Evolutionary conservation across 2,329 filamentous ascomycete genomes (phyloP).

Genomic region (Ascocoryne sarcoides): DNA sequence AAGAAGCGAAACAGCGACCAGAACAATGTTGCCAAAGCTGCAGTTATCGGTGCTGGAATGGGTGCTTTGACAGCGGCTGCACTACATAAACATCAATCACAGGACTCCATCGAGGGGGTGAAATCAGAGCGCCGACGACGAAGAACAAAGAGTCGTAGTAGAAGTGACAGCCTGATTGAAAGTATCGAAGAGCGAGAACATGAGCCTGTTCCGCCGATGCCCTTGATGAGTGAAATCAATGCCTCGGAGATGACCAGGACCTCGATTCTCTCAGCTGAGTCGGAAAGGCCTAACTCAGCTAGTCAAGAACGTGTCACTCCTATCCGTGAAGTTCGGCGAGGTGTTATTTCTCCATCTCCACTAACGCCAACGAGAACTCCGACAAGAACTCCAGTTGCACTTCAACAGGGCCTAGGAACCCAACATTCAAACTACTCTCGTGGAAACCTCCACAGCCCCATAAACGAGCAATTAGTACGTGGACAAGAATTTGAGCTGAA

Average conservation of each 20-base stretch:
- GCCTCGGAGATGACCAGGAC: conserved; percentile 81
- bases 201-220: conserved; percentile 67
- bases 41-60: conserved; percentile 32
- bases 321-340: conserved; percentile 54
- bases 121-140: conserved; percentile 32
- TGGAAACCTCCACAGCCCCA: conserved; percentile 38
- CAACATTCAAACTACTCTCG: conserved; percentile 44
- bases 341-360: conserved; percentile 50
- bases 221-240: conserved; percentile 76
- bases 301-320: conserved; percentile 49
- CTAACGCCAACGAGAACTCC: conserved; percentile 57
- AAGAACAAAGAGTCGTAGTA: conserved; percentile 38
- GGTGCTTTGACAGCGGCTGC: conserved; percentile 53
- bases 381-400: conserved; percentile 47
- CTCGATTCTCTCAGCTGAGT: conserved; percentile 76
- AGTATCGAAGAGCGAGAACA: conserved; percentile 44
- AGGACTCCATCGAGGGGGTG: conserved; percentile 43
- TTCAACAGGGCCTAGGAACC: conserved; percentile 54
- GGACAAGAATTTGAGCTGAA: conserved; percentile 27
- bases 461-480: conserved; percentile 37
- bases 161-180: conserved; percentile 36
- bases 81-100: conserved; percentile 56
- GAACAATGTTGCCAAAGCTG: conserved; percentile 20
- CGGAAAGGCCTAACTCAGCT: conserved; percentile 62
- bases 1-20: conserved; percentile 23